Percentiles rank a stretch among this genome's conserved stretches.
phyloP scores from a whole-genome alignment of 371 early-diverging fungal species.

The Apophysomyces ossiformis region DNA sequence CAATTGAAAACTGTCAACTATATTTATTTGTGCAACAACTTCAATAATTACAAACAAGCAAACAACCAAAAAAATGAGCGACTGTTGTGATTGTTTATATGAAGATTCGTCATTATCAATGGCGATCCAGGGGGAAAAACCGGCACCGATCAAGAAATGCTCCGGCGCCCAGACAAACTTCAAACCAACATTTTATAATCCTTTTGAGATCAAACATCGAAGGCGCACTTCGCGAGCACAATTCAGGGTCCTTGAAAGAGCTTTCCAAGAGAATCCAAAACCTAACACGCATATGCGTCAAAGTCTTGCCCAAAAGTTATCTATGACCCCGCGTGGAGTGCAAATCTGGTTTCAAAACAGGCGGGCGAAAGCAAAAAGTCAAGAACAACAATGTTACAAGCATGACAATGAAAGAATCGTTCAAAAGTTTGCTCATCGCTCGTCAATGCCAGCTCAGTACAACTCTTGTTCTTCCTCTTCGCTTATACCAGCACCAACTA shows the following conservation, averaged over 20 bases:
- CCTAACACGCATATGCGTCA: constrained; percentile 69
- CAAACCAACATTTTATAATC: constrained; percentile 72
- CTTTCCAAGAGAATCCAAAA: constrained; percentile 72
- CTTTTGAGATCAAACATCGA: constrained; percentile 79
- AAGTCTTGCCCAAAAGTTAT: constrained; percentile 69
- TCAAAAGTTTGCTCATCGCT: background rate
- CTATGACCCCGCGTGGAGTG: constrained; percentile 89
- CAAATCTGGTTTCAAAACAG: constrained; percentile 99
- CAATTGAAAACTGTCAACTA: constrained; percentile 8
- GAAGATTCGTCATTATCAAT: constrained; percentile 13
- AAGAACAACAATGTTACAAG: background rate
- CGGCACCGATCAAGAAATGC: constrained; percentile 5
- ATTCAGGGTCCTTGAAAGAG: constrained; percentile 68
- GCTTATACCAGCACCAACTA: background rate
- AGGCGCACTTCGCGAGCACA: constrained; percentile 73
- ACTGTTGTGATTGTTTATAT: constrained; percentile 11
- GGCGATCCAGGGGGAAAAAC: constrained; percentile 13
- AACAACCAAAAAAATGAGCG: constrained; percentile 5
- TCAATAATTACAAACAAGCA: constrained; percentile 1
- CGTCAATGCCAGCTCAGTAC: background rate
- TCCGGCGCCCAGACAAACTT: constrained; percentile 29
- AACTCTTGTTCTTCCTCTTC: background rate
- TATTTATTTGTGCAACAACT: constrained; percentile 9
- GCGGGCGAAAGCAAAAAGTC: constrained; percentile 76
- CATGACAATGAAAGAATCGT: constrained; percentile 8